A percentile compares a stretch with the other conserved stretches of the same genome.
These are phyloP conservation scores for Raphanus hybrid DNA, from an alignment of 441 rosid genomes.

Conservation along the genomic window DNA sequence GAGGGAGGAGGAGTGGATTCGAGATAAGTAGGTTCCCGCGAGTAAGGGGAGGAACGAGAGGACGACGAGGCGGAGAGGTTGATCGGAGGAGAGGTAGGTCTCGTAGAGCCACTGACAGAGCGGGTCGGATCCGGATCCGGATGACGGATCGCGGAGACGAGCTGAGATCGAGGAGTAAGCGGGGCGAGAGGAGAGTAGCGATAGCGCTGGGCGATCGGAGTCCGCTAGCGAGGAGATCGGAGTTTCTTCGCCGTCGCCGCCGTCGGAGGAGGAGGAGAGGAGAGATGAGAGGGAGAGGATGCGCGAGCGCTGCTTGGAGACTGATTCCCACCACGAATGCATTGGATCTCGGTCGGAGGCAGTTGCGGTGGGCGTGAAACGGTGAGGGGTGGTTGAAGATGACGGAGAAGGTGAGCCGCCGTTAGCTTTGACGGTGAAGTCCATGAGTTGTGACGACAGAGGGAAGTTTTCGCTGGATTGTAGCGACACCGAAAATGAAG, in stretches of 20 bases:
- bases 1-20: constrained; percentile 65
- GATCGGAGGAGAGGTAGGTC: constrained; percentile 74
- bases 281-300: constrained; percentile 52
- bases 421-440: constrained; percentile 43
- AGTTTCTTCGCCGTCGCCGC: constrained; percentile 21
- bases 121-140: constrained; percentile 86
- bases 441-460: constrained; percentile 43
- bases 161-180: constrained; percentile 65
- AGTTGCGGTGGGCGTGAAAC: constrained; percentile 36
- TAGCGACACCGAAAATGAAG: constrained; percentile 24
- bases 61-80: constrained; percentile 79
- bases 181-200: constrained; percentile 68
- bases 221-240: constrained; percentile 59
- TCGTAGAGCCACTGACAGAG: constrained; percentile 98
- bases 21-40: constrained; percentile 66
- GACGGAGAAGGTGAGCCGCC: constrained; percentile 59
- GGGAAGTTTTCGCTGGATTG: constrained; percentile 20
- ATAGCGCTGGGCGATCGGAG: constrained; percentile 85
- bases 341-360: constrained; percentile 62
- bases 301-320: constrained; percentile 70
- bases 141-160: constrained; percentile 51
- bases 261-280: constrained; percentile 50
- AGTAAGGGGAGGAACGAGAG: constrained; percentile 83
- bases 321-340: constrained; percentile 98
- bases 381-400: constrained; percentile 47